Conservation (phyloP, 2,329 filamentous ascomycete genomes). For the Neopestalotiopsis clavispora region DNA sequence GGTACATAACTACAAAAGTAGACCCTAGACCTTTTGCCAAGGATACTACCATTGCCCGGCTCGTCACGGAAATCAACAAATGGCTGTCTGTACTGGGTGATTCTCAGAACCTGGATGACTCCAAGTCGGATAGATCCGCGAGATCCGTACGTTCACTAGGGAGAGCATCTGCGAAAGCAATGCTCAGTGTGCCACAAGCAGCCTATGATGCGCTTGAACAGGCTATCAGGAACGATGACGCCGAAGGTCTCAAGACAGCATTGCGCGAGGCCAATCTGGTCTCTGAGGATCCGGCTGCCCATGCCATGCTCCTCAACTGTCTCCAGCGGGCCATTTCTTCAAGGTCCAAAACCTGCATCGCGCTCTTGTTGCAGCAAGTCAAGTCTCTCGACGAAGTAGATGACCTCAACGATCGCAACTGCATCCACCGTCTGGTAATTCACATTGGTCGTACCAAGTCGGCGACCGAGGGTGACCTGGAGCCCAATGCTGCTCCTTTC, state of each 20-base stretch:
- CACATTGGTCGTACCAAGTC: conserved; percentile 81
- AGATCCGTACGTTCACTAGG: conserved; percentile 74
- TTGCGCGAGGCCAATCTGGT: conserved; percentile 63
- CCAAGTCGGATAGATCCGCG: conserved; percentile 73
- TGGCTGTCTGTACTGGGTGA: conserved; percentile 87
- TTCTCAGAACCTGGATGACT: conserved; percentile 76
- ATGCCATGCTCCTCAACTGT: conserved; percentile 77
- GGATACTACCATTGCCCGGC: conserved; percentile 56
- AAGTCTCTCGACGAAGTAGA: conserved; percentile 81
- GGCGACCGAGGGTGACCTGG: conserved; percentile 50
- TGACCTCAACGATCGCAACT: conserved; percentile 93
- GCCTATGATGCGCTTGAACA: conserved; percentile 75
- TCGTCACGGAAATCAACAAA: conserved; percentile 75
- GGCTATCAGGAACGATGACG: conserved; percentile 72
- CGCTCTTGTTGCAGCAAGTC: conserved; percentile 71
- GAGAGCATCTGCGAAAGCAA: conserved; percentile 75
- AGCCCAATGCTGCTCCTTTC: conserved; percentile 55
- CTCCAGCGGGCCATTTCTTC: conserved; percentile 78
- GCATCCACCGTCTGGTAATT: conserved; percentile 90
- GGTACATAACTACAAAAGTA: conserved; percentile 89
- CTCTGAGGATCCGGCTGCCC: conserved; percentile 58
- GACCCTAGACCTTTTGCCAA: conserved; percentile 88
- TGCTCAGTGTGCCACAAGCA: conserved; percentile 71
- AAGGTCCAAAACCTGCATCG: conserved; percentile 71
- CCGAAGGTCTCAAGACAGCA: conserved; percentile 57